A percentile compares a stretch with the other conserved stretches of the same genome.
These are phyloP conservation scores for Helotiales sp. DNA, from an alignment of 2,329 filamentous ascomycete genomes.

Conservation along the genomic window DNA sequence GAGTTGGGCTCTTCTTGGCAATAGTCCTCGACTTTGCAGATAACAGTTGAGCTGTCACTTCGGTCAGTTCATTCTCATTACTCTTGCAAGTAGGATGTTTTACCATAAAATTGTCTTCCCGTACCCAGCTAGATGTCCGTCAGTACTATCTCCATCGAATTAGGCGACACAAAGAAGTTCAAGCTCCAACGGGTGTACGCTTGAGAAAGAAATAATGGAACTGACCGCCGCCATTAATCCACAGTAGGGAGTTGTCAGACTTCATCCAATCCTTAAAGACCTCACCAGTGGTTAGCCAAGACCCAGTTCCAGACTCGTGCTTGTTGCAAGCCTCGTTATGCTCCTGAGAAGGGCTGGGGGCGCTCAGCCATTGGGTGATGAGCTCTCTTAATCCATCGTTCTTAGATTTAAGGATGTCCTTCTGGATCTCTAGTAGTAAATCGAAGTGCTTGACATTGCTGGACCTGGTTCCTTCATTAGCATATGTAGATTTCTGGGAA, in stretches of 20 bases:
- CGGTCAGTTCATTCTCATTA: background rate
- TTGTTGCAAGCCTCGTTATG: constrained; percentile 13
- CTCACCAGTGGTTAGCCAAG: constrained; percentile 15
- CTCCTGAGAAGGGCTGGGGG: constrained; percentile 14
- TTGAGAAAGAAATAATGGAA: too few species aligned
- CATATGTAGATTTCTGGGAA: background rate
- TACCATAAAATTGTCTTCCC: background rate
- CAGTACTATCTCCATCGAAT: background rate
- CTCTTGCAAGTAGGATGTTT: background rate
- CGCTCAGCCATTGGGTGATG: background rate
- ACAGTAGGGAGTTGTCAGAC: background rate
- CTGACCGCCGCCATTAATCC: background rate
- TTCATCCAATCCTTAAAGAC: constrained; percentile 5
- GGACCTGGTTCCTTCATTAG: background rate
- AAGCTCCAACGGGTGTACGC: too few species aligned
- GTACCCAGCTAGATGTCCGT: background rate
- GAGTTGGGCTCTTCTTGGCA: background rate
- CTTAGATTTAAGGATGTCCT: background rate
- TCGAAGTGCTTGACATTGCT: background rate
- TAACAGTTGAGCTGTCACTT: background rate
- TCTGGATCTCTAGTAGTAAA: background rate
- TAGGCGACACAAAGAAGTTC: too few species aligned
- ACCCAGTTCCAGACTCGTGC: constrained; percentile 14
- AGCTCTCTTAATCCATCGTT: background rate
- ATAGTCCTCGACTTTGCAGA: background rate